Conservation (phyloP, 2,329 filamentous ascomycete species). For the Aureobasidium sp. region DNA sequence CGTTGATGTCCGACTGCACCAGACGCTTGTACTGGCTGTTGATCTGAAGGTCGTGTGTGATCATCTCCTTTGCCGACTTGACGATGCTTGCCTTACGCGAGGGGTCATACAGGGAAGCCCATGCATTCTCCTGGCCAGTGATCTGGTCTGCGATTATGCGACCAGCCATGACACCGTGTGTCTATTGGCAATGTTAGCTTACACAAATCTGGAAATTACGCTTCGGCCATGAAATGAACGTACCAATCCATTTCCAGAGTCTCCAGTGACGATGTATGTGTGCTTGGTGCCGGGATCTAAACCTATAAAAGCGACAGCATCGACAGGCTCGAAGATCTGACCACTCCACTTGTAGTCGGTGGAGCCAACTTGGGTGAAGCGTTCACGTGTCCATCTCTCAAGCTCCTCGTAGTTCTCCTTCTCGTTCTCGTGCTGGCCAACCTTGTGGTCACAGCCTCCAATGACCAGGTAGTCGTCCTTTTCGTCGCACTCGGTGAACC, state of each 20-base stretch:
- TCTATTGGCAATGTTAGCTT: conserved; percentile 20
- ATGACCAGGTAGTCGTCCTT: conserved; percentile 48
- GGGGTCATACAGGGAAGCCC: conserved; percentile 44
- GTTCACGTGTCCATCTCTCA: conserved; percentile 45
- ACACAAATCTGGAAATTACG: too few species aligned
- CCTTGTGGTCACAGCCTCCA: conserved; percentile 51
- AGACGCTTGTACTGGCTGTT: conserved; percentile 50
- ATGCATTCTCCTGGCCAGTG: conserved; percentile 40
- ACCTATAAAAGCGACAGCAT: conserved; percentile 50
- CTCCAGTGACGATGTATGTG: conserved; percentile 48
- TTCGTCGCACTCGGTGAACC: conserved; percentile 46
- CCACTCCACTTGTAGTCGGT: conserved; percentile 52
- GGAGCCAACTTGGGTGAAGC: conserved; percentile 42
- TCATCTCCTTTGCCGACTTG: conserved; percentile 39
- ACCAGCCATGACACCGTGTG: conserved; percentile 47
- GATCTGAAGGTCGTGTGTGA: conserved; percentile 47
- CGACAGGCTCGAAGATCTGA: conserved; percentile 49
- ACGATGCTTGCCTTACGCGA: conserved; percentile 39
- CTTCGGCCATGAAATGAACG: too few species aligned
- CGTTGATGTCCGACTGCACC: conserved; percentile 45
- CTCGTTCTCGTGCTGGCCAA: conserved; percentile 43
- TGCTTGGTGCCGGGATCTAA: conserved; percentile 45
- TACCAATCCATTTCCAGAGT: conserved; percentile 47
- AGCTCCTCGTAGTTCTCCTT: conserved; percentile 42
- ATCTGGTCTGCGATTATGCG: conserved; percentile 48